A percentile compares a stretch with the other conserved stretches of the same genome.
These are phyloP conservation scores for Starmera quercuum DNA, from an alignment of 805 yeast genomes.

Conservation along the genomic window DNA sequence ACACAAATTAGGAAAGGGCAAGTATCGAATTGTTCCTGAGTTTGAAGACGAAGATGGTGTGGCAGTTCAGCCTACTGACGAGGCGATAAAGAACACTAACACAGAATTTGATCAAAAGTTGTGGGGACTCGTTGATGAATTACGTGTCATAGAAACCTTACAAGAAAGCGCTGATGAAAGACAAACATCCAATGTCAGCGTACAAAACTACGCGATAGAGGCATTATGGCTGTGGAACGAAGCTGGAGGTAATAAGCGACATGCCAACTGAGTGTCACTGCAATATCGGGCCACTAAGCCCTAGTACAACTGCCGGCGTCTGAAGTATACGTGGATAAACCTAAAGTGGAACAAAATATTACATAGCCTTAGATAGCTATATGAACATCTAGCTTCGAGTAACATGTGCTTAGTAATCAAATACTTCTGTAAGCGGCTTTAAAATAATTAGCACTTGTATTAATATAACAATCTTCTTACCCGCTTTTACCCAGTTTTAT, in stretches of 20 bases:
- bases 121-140: slow-evolving; percentile 64
- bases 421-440: too few relatives aligned
- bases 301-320: too few relatives aligned
- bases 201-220: slow-evolving; percentile 77
- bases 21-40: slow-evolving; percentile 45
- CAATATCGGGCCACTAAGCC: too few relatives aligned
- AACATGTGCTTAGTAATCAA: too few relatives aligned
- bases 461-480: too few relatives aligned
- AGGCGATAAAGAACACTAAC: slow-evolving; percentile 21
- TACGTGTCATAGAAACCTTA: slow-evolving; percentile 57
- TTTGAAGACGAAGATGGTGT: slow-evolving; percentile 25
- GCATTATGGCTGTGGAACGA: slow-evolving; percentile 85
- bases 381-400: too few relatives aligned
- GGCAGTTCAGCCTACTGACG: slow-evolving; percentile 26
- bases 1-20: slow-evolving; percentile 65
- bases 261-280: slow-evolving; percentile 14
- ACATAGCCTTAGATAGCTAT: too few relatives aligned
- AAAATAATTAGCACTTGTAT: too few relatives aligned
- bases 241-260: slow-evolving; percentile 32
- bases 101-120: slow-evolving; percentile 35
- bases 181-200: slow-evolving; percentile 58
- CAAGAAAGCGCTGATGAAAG: slow-evolving; percentile 62
- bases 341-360: too few relatives aligned
- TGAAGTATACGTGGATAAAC: too few relatives aligned
- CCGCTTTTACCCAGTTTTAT: not conserved